Conservation (phyloP, 2,329 filamentous ascomycete species). For the Cladosporium sp. region DNA sequence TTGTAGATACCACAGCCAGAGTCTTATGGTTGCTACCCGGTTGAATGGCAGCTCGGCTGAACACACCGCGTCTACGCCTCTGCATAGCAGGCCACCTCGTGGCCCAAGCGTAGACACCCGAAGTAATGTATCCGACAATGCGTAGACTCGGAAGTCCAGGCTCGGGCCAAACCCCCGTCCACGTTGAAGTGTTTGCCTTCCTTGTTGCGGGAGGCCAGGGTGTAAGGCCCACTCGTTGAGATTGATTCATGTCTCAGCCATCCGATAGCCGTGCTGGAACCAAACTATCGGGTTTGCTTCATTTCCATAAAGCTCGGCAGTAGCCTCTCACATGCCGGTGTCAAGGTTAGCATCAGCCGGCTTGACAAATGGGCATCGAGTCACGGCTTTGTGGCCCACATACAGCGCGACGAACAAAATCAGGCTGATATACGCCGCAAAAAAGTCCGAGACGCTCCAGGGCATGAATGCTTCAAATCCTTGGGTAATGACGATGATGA, state of each 20-base stretch:
- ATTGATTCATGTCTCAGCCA: background rate
- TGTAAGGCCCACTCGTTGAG: background rate
- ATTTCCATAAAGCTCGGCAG: background rate
- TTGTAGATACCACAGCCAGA: background rate
- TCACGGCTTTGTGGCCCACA: slow-evolving; percentile 68
- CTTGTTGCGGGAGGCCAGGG: background rate
- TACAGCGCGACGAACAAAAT: slow-evolving; percentile 69
- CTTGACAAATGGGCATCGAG: slow-evolving; percentile 44
- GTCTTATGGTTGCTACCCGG: background rate
- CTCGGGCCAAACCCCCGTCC: background rate
- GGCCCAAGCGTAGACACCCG: background rate
- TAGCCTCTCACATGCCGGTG: slow-evolving; percentile 31
- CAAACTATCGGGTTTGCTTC: background rate
- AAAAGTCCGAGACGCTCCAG: slow-evolving; percentile 69
- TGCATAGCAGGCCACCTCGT: background rate
- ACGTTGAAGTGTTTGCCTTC: background rate
- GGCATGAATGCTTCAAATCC: slow-evolving; percentile 75
- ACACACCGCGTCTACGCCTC: background rate
- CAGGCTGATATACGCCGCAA: slow-evolving; percentile 74
- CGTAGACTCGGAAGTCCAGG: background rate
- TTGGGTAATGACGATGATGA: slow-evolving; percentile 72
- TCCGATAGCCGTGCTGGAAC: background rate
- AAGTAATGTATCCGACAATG: background rate
- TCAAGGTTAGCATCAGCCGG: slow-evolving; percentile 45
- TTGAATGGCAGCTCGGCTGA: background rate